These are phyloP conservation scores for Wallacemonas sp. DNA, from an alignment of 208 protist genomes.

Conservation along the genomic window DNA sequence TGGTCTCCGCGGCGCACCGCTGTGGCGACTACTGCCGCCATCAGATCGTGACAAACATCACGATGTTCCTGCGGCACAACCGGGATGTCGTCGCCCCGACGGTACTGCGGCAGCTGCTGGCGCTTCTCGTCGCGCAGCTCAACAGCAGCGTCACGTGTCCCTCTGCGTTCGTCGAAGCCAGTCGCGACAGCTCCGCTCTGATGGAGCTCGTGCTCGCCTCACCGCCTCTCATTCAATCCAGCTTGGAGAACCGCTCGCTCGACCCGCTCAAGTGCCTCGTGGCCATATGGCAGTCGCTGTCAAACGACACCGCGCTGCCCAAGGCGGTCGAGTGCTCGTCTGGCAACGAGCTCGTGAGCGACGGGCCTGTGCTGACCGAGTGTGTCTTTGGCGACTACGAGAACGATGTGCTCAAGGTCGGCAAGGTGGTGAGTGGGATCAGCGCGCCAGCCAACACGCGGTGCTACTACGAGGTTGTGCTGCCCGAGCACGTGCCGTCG, in stretches of 20 bases:
- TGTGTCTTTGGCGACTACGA: conserved; percentile 85
- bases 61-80: conserved; percentile 51
- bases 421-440: conserved; percentile 81
- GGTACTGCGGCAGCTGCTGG: conserved; percentile 69
- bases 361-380: conserved; percentile 35
- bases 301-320: conserved; percentile 50
- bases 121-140: conserved; percentile 68
- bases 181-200: conserved; percentile 75
- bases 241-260: conserved; percentile 63
- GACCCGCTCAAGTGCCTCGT: conserved; percentile 79
- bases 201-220: conserved; percentile 79
- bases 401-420: conserved; percentile 73
- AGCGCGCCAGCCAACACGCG: conserved; percentile 36
- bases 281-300: conserved; percentile 67
- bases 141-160: conserved; percentile 44
- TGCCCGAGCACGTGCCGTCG: conserved; percentile 68
- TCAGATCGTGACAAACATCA: conserved; percentile 68
- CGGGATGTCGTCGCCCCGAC: conserved; percentile 4
- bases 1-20: conserved; percentile 76
- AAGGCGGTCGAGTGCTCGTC: conserved; percentile 48
- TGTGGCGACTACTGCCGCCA: conserved; percentile 71
- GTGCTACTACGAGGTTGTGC: conserved; percentile 86
- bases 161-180: conserved; percentile 33
- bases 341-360: conserved; percentile 25
- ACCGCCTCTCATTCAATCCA: conserved; percentile 30